Evolutionary conservation across 1,284 basidiomycete genomes (phyloP), one percentile per base, ranked within the genome.

Genomic region (Malassezia caprae): DNA sequence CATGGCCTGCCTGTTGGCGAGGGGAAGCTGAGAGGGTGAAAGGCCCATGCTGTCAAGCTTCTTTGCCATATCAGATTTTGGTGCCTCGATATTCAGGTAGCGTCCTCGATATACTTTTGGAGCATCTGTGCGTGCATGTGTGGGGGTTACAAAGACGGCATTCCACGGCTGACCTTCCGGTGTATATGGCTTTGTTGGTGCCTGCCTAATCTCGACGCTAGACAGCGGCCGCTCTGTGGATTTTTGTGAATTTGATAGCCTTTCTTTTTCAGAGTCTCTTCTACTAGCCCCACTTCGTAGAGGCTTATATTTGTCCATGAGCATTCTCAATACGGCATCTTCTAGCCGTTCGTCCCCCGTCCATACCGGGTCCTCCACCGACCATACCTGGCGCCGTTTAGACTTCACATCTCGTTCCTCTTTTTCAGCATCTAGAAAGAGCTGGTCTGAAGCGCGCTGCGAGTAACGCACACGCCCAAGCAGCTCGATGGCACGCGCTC

Each of bases 1-100:
- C 53, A 55, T 55, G 32, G 54, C 42, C 52, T 79, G 78, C 13
- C 83, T 80, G 60, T 83, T 80, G 3, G 79, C 66, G 0, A 78
- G 30, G 3, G 66, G 62, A 0, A 68, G 44, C 0, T 45, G 17
- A 1, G 53, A 12, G 1, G 53, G 34, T 11, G 61, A 57, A 17
- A 70, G 26, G 1, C 64, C 67, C 2, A 56, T 59, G 2, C 51
- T 47, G 31, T 61, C 53, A 19, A 69, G 57, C 23, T 63, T 60
- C 19, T 23, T 32, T 3, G 59, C 39, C 23, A 61, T 50, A 10
- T 61, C 64, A 3, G 54, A 54, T n/a, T 30, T 52, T 5, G 37
- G 42, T 26, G 34, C 24, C 19, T 40, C 24, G n/a, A 54, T 8
- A 12, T 30, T 35, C 17, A 44, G n/a, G 45, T 44, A 40, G 23